phyloP scores from a whole-genome alignment of 148 eudicot genomes.

The Fallopia convolvulus region DNA sequence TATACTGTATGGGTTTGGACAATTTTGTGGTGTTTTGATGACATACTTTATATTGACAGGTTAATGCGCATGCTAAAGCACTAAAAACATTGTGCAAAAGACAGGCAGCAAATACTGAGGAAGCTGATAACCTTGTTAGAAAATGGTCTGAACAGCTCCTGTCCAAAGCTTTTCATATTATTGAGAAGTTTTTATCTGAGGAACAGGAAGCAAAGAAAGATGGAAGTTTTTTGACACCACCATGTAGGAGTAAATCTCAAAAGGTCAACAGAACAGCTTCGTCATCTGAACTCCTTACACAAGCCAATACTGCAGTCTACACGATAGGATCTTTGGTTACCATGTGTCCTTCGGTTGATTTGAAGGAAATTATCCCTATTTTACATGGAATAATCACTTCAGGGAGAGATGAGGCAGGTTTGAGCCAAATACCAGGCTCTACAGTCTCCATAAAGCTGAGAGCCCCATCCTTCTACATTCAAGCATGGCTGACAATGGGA shows the following conservation, averaged over 20 bases:
- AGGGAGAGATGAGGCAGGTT: slow-evolving; percentile 45
- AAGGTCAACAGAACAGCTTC: slow-evolving; percentile 35
- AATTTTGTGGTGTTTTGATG: neutral
- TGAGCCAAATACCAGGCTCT: slow-evolving; percentile 40
- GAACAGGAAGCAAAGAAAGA: slow-evolving; percentile 39
- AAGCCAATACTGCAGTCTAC: slow-evolving; percentile 65
- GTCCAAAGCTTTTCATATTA: slow-evolving; percentile 46
- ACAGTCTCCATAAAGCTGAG: slow-evolving; percentile 49
- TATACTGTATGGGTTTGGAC: neutral
- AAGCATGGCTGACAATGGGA: slow-evolving; percentile 97
- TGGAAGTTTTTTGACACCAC: slow-evolving; percentile 54
- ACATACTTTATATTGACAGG: slow-evolving; percentile 36
- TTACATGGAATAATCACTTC: slow-evolving; percentile 84
- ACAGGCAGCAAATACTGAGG: slow-evolving; percentile 56
- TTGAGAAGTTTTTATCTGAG: slow-evolving; percentile 49
- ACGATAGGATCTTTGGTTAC: slow-evolving; percentile 82
- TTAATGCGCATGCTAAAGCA: slow-evolving; percentile 92
- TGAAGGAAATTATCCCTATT: slow-evolving; percentile 57
- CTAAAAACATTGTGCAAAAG: slow-evolving; percentile 82
- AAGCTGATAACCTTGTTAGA: slow-evolving; percentile 64
- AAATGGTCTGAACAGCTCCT: slow-evolving; percentile 64
- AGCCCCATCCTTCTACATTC: slow-evolving; percentile 76
- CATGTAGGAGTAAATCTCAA: slow-evolving; percentile 19
- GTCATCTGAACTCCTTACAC: slow-evolving; percentile 30
- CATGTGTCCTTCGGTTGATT: slow-evolving; percentile 62